A percentile compares a stretch with the other conserved stretches of the same genome.
phyloP scores from a whole-genome alignment of 169 alveolate species.

The Cryptosporidium tyzzeri region DNA sequence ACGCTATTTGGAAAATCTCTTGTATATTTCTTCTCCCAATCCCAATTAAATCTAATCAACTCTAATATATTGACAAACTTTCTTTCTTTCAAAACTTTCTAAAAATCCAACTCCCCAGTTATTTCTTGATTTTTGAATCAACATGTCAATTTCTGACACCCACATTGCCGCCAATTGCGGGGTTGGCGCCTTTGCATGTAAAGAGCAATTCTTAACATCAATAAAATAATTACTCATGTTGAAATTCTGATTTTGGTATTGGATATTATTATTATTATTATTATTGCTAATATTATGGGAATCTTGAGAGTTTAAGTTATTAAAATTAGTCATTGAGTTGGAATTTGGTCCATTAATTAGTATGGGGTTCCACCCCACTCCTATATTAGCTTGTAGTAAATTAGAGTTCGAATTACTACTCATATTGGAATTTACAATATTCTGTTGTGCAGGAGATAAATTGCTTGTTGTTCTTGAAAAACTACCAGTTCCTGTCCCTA shows the following conservation, averaged over 20 bases:
- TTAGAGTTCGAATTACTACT: background rate
- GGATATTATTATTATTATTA: background rate
- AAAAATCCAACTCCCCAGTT: constrained; percentile 50
- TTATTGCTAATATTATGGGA: background rate
- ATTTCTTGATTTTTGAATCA: constrained; percentile 41
- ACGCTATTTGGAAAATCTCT: too few species aligned
- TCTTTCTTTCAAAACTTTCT: constrained; percentile 44
- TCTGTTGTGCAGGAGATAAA: constrained; percentile 43
- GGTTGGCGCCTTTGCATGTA: constrained; percentile 47
- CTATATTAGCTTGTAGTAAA: background rate
- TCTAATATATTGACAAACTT: constrained; percentile 46
- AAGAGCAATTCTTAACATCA: constrained; percentile 56
- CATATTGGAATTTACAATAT: background rate
- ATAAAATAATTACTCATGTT: constrained; percentile 11
- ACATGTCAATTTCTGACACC: constrained; percentile 58
- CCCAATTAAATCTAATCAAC: background rate
- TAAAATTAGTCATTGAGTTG: background rate
- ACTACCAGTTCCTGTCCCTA: background rate
- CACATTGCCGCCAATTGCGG: constrained; percentile 49
- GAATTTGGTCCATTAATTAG: background rate
- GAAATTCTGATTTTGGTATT: background rate
- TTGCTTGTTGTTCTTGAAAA: constrained; percentile 9
- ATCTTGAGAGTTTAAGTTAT: background rate
- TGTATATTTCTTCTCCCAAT: too few species aligned
- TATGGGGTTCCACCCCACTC: background rate